phyloP scores from a whole-genome alignment of 2,329 filamentous ascomycete species.

The Phaeophleospora eucalypticola region DNA sequence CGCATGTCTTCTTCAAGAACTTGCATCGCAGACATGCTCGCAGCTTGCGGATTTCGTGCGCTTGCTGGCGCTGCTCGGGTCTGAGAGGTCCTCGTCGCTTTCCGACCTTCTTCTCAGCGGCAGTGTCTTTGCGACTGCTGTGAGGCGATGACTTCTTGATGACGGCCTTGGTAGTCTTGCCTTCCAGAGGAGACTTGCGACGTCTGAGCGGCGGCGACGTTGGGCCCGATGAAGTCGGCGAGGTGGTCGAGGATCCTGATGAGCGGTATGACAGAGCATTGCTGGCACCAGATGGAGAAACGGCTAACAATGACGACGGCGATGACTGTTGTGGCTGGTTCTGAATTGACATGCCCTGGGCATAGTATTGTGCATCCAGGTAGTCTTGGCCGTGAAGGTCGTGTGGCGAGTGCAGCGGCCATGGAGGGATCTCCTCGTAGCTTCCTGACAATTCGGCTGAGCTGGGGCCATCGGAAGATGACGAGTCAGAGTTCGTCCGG shows the following conservation, averaged over 20 bases:
- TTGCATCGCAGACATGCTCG: constrained; percentile 93
- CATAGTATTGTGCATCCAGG: constrained; percentile 54
- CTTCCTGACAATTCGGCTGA: constrained; percentile 65
- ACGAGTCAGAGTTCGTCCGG: constrained; percentile 81
- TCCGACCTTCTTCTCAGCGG: constrained; percentile 84
- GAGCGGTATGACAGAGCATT: constrained; percentile 24
- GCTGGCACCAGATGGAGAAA: constrained; percentile 24
- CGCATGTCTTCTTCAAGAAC: constrained; percentile 98
- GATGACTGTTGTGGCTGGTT: constrained; percentile 26
- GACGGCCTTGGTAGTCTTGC: constrained; percentile 79
- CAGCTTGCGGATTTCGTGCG: constrained; percentile 92
- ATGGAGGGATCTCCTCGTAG: constrained; percentile 71
- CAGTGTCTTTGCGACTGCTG: constrained; percentile 72
- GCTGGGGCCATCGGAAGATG: constrained; percentile 59
- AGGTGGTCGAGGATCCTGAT: constrained; percentile 31
- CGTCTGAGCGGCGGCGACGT: constrained; percentile 55
- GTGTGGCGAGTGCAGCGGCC: constrained; percentile 75
- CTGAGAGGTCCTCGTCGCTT: constrained; percentile 83
- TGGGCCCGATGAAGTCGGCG: constrained; percentile 32
- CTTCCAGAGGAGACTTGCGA: constrained; percentile 57
- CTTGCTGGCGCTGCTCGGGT: constrained; percentile 92
- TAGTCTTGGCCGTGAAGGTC: constrained; percentile 63
- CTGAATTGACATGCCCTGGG: constrained; percentile 21
- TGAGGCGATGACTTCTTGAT: constrained; percentile 60
- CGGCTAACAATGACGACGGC: constrained; percentile 26